Percentiles rank a stretch among this genome's conserved stretches.
These are phyloP conservation scores for Aspergillus arachidicola DNA, from an alignment of 2,329 filamentous ascomycete genomes.

Conservation along the genomic window DNA sequence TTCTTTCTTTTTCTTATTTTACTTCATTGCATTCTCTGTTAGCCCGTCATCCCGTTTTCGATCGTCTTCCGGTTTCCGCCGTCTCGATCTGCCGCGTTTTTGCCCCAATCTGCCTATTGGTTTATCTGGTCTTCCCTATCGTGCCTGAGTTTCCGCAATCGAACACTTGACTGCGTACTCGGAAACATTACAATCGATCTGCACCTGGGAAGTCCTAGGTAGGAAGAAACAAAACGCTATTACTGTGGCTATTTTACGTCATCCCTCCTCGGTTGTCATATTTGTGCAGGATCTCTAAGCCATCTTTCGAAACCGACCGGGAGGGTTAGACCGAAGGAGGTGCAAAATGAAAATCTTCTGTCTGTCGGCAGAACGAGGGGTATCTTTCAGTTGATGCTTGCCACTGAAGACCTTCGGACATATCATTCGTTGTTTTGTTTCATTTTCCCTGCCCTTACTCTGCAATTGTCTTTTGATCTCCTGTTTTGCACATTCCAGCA, in stretches of 20 bases:
- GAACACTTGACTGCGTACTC: constrained; percentile 13
- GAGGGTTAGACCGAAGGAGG: constrained; percentile 35
- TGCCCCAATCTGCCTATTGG: constrained; percentile 21
- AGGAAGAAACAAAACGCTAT: constrained; percentile 31
- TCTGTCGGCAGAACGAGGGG: constrained; percentile 22
- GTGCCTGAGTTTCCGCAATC: constrained; percentile 11
- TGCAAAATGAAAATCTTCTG: constrained; percentile 33
- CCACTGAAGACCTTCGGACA: constrained; percentile 22
- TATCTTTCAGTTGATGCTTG: constrained; percentile 24
- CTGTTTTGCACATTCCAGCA: constrained; percentile 10
- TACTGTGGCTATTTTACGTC: constrained; percentile 40
- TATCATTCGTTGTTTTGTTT: constrained; percentile 18
- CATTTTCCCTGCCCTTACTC: constrained; percentile 14
- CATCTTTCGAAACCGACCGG: constrained; percentile 20
- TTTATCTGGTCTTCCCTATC: constrained; percentile 10
- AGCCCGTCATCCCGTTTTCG: constrained; percentile 39
- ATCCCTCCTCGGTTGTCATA: constrained; percentile 22
- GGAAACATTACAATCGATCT: constrained; percentile 13
- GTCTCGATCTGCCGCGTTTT: constrained; percentile 35
- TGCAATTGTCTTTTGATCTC: constrained; percentile 17
- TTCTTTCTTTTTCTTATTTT: constrained; percentile 30
- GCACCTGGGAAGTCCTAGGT: constrained; percentile 24
- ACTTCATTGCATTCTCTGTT: constrained; percentile 37
- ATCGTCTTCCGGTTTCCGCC: constrained; percentile 36
- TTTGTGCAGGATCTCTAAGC: constrained; percentile 18